A percentile compares a stretch with the other conserved stretches of the same genome.
These are phyloP conservation scores for Cercis canadensis DNA, from an alignment of 306 rosid species.

Conservation along the genomic window DNA sequence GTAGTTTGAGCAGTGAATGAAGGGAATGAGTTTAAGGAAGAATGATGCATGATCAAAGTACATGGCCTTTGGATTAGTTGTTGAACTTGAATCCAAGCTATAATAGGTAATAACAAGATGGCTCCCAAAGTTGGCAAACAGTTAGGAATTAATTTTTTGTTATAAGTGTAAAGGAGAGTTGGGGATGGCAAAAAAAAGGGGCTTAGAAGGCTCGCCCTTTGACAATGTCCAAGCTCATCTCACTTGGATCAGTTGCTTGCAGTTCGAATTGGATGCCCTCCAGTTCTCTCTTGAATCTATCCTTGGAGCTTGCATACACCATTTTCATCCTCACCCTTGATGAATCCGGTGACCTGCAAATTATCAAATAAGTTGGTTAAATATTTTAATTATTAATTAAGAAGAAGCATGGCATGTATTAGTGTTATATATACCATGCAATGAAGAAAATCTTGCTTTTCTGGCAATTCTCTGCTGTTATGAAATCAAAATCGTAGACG, in stretches of 20 bases:
- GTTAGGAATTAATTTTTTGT: conserved; percentile 25
- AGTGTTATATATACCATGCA: conserved; percentile 69
- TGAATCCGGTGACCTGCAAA: conserved; percentile 77
- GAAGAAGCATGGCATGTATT: background rate
- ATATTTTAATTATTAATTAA: no score
- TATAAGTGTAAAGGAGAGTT: conserved; percentile 38
- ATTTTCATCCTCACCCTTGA: conserved; percentile 91
- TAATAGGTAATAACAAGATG: conserved; percentile 33
- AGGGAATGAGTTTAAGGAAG: conserved; percentile 28
- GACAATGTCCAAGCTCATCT: conserved; percentile 91
- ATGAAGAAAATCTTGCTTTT: conserved; percentile 94
- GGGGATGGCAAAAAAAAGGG: conserved; percentile 15
- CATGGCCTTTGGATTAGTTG: conserved; percentile 40
- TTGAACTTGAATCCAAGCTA: conserved; percentile 34
- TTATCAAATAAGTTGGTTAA: no score
- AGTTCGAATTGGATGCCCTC: conserved; percentile 83
- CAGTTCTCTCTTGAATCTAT: conserved; percentile 88
- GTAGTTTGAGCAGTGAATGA: conserved; percentile 22
- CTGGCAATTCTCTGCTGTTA: conserved; percentile 80
- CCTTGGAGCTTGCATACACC: conserved; percentile 97
- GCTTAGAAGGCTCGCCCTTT: conserved; percentile 61
- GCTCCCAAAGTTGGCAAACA: conserved; percentile 38
- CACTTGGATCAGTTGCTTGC: conserved; percentile 97
- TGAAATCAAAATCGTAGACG: conserved; percentile 82
- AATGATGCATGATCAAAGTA: no score